These are phyloP conservation scores for Phytophthora tubulina DNA, from an alignment of 352 stramenopile genomes.

Conservation along the genomic window DNA sequence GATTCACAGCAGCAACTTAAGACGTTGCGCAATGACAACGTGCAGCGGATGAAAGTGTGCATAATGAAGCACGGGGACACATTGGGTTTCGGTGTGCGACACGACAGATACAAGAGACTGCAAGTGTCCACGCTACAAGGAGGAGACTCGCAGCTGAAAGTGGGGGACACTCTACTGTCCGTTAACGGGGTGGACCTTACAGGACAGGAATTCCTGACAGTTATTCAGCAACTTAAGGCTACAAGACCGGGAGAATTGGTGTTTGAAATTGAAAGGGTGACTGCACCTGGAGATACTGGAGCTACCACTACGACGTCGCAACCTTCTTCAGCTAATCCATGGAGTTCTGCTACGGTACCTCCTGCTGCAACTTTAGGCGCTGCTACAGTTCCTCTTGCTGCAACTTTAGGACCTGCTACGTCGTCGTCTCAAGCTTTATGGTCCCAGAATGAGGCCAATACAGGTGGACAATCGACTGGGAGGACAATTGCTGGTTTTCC, in stretches of 20 bases:
- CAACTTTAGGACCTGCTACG: not conserved
- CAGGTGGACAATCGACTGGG: not conserved
- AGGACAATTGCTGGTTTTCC: not conserved
- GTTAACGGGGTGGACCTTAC: slow-evolving; percentile 71
- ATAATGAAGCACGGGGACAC: slow-evolving; percentile 64
- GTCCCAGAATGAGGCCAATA: slow-evolving; percentile 12
- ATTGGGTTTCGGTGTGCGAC: slow-evolving; percentile 76
- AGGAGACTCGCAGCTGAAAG: slow-evolving; percentile 45
- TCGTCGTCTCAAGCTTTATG: slow-evolving; percentile 2
- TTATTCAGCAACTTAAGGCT: slow-evolving; percentile 70
- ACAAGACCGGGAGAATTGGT: slow-evolving; percentile 56
- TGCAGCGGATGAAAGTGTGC: slow-evolving; percentile 49
- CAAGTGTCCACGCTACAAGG: slow-evolving; percentile 71
- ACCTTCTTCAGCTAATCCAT: not conserved
- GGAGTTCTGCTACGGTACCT: not conserved
- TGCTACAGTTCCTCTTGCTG: not conserved
- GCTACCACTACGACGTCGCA: not conserved
- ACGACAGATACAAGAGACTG: slow-evolving; percentile 60
- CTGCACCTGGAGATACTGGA: slow-evolving; percentile 1
- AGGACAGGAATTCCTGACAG: slow-evolving; percentile 59
- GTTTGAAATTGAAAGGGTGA: slow-evolving; percentile 65
- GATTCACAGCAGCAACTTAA: slow-evolving; percentile 26
- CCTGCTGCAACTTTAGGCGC: not conserved
- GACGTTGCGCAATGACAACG: slow-evolving; percentile 22
- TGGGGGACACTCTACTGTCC: slow-evolving; percentile 75